phyloP scores from a whole-genome alignment of 306 rosid species.

The Potentilla sterilis region DNA sequence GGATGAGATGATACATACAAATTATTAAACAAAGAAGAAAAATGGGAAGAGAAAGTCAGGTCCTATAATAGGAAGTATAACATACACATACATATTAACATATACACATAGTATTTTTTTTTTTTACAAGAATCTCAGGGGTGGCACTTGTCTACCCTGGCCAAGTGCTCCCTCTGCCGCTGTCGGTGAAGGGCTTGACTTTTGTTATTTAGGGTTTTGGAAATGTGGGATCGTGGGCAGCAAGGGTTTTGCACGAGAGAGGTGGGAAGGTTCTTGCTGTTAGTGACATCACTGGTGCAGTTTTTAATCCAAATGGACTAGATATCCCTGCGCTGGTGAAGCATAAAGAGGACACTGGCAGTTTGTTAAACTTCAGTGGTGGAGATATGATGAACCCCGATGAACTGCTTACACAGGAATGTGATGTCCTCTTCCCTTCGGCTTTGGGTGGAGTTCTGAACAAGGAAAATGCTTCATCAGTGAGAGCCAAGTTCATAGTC shows the following conservation, averaged over 20 bases:
- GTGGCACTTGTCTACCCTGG: too few species aligned
- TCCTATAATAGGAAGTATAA: too few species aligned
- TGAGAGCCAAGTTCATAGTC: constrained; percentile 51
- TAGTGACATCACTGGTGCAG: constrained; percentile 57
- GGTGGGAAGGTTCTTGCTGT: constrained; percentile 59
- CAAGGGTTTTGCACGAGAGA: constrained; percentile 43
- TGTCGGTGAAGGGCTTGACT: constrained; percentile 44
- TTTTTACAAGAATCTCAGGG: too few species aligned
- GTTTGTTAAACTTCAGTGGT: constrained; percentile 38
- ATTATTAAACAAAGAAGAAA: too few species aligned
- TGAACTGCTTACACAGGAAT: constrained; percentile 48
- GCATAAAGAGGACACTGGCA: constrained; percentile 44
- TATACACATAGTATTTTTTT: too few species aligned
- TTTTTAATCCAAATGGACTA: constrained; percentile 45
- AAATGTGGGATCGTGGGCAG: constrained; percentile 75
- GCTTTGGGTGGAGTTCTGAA: constrained; percentile 66
- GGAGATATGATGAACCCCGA: constrained; percentile 44
- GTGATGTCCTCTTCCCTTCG: constrained; percentile 59
- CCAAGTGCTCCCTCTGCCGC: too few species aligned
- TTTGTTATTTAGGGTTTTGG: constrained; percentile 87
- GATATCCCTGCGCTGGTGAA: constrained; percentile 37
- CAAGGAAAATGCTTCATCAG: constrained; percentile 56
- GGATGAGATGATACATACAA: too few species aligned
- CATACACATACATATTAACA: too few species aligned
- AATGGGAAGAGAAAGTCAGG: too few species aligned